Evolutionary conservation across 768 basidiomycete species (phyloP), one percentile per base, ranked within the genome.

Genomic region (Agaricus sinodeliciosus): DNA sequence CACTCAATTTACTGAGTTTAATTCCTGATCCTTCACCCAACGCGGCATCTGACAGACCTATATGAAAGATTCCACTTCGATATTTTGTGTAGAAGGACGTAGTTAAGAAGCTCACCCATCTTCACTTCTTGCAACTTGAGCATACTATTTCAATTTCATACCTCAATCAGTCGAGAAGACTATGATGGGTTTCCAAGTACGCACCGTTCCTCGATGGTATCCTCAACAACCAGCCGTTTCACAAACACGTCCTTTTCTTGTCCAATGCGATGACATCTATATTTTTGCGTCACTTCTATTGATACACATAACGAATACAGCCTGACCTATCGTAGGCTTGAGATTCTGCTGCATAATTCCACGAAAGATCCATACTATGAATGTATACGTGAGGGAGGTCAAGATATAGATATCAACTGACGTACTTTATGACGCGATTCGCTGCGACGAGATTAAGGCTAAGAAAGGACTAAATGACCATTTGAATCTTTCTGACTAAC

Each of bases 131-230:
- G 87, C 9, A 93, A 67, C 16, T 69, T 71, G 42, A 88, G 68
- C 74, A 93, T 87, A 18, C 84, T 84, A 48, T 18, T 16, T 39
- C 37, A 16, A 49, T 22, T 31, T 31, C 31, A 11, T 8, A 31
- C 6, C 19, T 37, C 4, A 52, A 26, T 42, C 11, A 44, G 2
- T 26, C 15, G 6, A 47, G 31, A 16, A 43, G 13, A 26, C 22
- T 9, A 8, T 25, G 13, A 7, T 7, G 9, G n/a, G 22, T 9
- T 19, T 28, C n/a, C 34, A n/a, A 13, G 9, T n/a, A 62, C 76
- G 18, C 56, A 81, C 81, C 88, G 78, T 60, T 91, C 85, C 65
- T 92, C 90, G 48, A 87, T 82, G 2, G 85, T 85, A 58, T 86
- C 66, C 56, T 75, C 71, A 7, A 87, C 78, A 9, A 87, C 78